Evolutionary conservation across 371 early-diverging fungal species (phyloP), one percentile per base, ranked within the genome.

Genomic region (Enteropsectra breve): DNA sequence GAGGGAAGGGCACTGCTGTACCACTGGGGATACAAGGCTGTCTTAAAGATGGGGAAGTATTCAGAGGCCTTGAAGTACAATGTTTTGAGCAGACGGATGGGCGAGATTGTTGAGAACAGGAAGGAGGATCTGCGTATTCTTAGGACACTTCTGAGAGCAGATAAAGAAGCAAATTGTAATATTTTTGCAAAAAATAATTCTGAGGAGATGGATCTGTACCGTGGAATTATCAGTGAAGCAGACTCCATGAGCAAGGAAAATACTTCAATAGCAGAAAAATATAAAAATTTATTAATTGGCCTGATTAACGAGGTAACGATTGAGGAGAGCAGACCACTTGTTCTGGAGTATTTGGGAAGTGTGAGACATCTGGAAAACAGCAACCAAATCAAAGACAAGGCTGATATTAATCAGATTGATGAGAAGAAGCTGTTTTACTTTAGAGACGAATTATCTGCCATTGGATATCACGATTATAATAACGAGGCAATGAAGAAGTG

Each of bases 1-100:
- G 65, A 64, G 36, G 65, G 56, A 8, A 53, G 48, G 33, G 38
- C 37, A 13, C 21, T 34, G 29, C 26, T 64, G 28, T 64, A 64
- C 47, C 48, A 33, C 26, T 54, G 60, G 53, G 32, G 8, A 5
- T 64, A 56, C 50, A n/a, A 40, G 21, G 56, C 56, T 13, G 24
- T 56, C 11, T 15, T 30, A 40, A 34, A 36, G 28, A 8, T 56
- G n/a, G 8, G 26, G 21, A 56, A 54, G 57, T 3, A 33, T 18
- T 18, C 34, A 13, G 55, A 54, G 6, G 56, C 56, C 11, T 52
- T 55, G 24, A 56, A 49, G 5, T 63, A 13, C 33, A 8, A 11
- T 23, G 28, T 8, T 8, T 38, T 63, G 24, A 63, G 63, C 29
- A 24, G 28, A 11, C 11, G 13, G 48, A 8, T 63, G 29, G 49